Conservation (phyloP, 2,329 filamentous ascomycete genomes). For the Paecilomyces niveus region DNA sequence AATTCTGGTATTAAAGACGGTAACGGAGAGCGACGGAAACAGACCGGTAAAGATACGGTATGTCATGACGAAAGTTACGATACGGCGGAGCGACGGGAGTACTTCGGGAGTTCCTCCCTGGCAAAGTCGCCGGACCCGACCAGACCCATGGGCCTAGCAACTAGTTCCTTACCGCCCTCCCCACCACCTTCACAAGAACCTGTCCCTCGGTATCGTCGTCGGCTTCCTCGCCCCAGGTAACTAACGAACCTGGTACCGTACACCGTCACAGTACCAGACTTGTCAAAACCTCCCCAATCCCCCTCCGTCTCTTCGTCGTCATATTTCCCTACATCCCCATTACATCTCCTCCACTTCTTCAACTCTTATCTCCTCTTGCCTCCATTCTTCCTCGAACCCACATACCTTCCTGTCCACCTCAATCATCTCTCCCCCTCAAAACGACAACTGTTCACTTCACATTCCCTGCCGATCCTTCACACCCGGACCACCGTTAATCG, state of each 20-base stretch:
- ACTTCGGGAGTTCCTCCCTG: slow-evolving; percentile 15
- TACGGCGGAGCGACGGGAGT: slow-evolving; percentile 17
- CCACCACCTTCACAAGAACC: slow-evolving; percentile 8
- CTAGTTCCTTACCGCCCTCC: background rate
- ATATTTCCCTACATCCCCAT: background rate
- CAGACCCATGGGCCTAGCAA: background rate
- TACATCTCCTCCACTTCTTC: slow-evolving; percentile 7
- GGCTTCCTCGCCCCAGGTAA: slow-evolving; percentile 7
- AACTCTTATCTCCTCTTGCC: slow-evolving; percentile 9
- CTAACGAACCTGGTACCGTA: slow-evolving; percentile 14
- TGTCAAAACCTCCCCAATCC: slow-evolving; percentile 3
- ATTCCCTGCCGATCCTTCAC: slow-evolving; percentile 13
- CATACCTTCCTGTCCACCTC: slow-evolving; percentile 6
- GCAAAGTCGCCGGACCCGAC: background rate
- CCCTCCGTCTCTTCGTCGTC: slow-evolving; percentile 1
- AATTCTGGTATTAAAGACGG: background rate
- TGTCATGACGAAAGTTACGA: slow-evolving; percentile 14
- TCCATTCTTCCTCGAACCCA: slow-evolving; percentile 8
- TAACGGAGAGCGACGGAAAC: slow-evolving; percentile 14
- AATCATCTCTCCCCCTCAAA: slow-evolving; percentile 3
- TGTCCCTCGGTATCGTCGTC: slow-evolving; percentile 18
- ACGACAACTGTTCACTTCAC: slow-evolving; percentile 5
- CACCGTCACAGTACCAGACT: slow-evolving; percentile 14
- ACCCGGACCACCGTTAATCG: slow-evolving; percentile 12
- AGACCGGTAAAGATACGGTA: slow-evolving; percentile 19